Evolutionary conservation across 2,329 filamentous ascomycete species (phyloP), one percentile per base, ranked within the genome.

Genomic region (Catunica adiposa): DNA sequence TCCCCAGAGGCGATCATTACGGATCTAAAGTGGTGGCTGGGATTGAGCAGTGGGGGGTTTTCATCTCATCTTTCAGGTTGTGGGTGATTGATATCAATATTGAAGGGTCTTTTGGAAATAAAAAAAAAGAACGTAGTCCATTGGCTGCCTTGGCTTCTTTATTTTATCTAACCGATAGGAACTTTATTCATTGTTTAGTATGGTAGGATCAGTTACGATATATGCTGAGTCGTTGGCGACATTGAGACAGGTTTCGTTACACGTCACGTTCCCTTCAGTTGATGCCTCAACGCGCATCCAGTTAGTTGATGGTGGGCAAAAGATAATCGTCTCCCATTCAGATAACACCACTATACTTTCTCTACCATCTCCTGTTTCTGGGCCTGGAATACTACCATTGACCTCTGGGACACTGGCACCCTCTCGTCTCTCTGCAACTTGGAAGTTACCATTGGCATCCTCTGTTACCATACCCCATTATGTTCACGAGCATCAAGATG

Each of bases 201-300:
- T 11, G 29, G 20, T 44, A n/a, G 50, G 53, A 29, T 47, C 53
- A 14, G 20, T 54, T n/a, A 34, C 56, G 11, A 70, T 84, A 22
- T 83, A 84, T 63, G 80, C 80, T 3, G 82, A 85, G 66, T 71
- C 83, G 1, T 72, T 84, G 2, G 69, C 74, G 26, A 82, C 83
- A 58, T 81, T 85, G 60, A 72, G 76, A 44, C 79, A 83, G 63
- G 71, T 84, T 40, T 82, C 80, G 3, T 67, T 83, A 22, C 75
- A 73, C 53, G 77, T 73, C 5, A 71, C 72, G 2, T 67, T 83
- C 1, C 67, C 70, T 2, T 66, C 70, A 3, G 66, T 66, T 48
- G 68, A 71, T 53, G 57, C 66, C 23, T 67, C 66, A n/a, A 78
- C 74, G 20, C 63, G 62, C 48, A 71, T 70, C 25, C 66, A 66